phyloP scores from a whole-genome alignment of 1,139 yeast species.

The Zygotorulaspora mrakii region DNA sequence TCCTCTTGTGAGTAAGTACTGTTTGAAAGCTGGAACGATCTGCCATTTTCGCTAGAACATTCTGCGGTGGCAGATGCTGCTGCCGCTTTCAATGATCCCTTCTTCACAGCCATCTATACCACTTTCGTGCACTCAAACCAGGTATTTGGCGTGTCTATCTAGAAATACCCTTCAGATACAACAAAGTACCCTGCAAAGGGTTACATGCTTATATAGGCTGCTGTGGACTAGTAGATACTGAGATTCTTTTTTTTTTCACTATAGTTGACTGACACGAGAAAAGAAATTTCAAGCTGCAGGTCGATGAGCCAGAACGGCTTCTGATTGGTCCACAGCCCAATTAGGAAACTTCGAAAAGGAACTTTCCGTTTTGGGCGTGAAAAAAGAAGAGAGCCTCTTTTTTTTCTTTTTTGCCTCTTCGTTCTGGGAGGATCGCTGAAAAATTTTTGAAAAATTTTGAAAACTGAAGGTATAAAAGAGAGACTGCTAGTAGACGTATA shows the following conservation, averaged over 20 bases:
- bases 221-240: background rate
- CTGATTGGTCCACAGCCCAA: constrained; percentile 2
- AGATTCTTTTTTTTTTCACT: background rate
- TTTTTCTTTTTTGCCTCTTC: no score
- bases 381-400: constrained; percentile 5
- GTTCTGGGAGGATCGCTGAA: background rate
- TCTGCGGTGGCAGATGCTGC: constrained; percentile 5
- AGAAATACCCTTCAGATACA: no score
- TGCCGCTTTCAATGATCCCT: constrained; percentile 3
- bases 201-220: constrained; percentile 4
- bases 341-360: background rate
- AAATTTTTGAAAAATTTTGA: constrained; percentile 1
- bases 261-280: background rate
- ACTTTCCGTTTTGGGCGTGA: background rate
- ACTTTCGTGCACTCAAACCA: background rate
- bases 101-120: constrained; percentile 5
- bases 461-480: background rate
- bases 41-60: constrained; percentile 8
- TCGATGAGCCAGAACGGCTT: constrained; percentile 3
- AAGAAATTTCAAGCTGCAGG: constrained; percentile 1
- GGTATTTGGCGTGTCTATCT: no score
- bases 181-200: background rate
- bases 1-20: constrained; percentile 28
- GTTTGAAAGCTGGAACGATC: constrained; percentile 18
- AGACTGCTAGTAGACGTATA: no score